Base-by-base conservation (phyloP, 108 stramenopile species). In the Epipyxis sp. region DNA sequence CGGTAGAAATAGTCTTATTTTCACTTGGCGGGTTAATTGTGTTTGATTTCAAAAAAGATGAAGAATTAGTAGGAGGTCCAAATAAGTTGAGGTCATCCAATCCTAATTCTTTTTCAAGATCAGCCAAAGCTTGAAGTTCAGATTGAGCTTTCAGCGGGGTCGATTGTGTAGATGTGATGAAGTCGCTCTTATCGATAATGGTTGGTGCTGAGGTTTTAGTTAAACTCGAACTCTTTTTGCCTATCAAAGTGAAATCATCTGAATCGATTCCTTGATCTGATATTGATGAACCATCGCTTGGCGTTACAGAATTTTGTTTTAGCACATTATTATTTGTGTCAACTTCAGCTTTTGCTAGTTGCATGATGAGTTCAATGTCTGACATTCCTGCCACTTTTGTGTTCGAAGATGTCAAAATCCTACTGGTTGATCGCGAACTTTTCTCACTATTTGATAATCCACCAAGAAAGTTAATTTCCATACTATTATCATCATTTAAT, bases 71-170 rank as follows among this genome's bases (percentile, higher is more conserved):
- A 16, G 16, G 16, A 57, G 16, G 20, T 16, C 61, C 25, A 65
- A 65, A 65, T 32, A 65, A 37, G 30, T 65, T 16, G 30, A 65
- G 3, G 34, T 65, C 61, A 29, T 10, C n/a, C 32, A 74, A 37
- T 13, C 71, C 71, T 6, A 74, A 42, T 39, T 74, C 71, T 27
- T 37, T 13, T 42, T 74, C 71, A 37, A 74, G 25, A 27, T 74
- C 71, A 27, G 10, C 34, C 50, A 74, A 57, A 74, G 35, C 34
- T 37, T 34, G 29, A 37, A 74, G 43, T 42, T 74, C 13, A 6
- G 40, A 6, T 74, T 42, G 41, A 10, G 13, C 25, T 74, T 13
- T 6, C 6, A 20, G 20, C 6, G 65, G 65, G 13, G 65, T 13
- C 13, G 46, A 20, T 13, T 6, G 46, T 13, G 20, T 20, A 50